Evolutionary conservation across 352 stramenopile genomes (phyloP), one percentile per base, ranked within the genome.

Genomic region (Globisporangium sylvaticum): DNA sequence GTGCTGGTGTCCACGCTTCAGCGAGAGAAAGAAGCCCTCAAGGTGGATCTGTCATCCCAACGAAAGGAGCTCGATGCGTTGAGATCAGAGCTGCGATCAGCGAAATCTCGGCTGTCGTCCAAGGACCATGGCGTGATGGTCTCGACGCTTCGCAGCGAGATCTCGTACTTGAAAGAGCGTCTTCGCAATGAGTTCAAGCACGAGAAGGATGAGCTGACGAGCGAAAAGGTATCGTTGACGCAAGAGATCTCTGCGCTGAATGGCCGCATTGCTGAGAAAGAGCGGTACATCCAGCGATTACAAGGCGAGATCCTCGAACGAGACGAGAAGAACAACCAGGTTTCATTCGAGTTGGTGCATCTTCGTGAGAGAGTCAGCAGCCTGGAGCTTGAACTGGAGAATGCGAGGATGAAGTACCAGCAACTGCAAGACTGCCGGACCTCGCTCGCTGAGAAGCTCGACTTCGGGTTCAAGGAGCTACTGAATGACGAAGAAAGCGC

Each of bases 401-500:
- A 71, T 32, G 76, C 75, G 10, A 70, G 74, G 62, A 39, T 32
- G 2, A 80, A 84, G 64, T 91, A 88, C 63, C 74, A 88, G 65
- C 72, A 92, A 55, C 69, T 92, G 4, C 69, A 88, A 25, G 70
- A 81, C 27, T 84, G 77, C 18, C 74, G 73, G 1, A 78, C 76
- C 0, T 77, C 76, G 15, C 67, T 92, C 1, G 78, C 72, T 9
- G 79, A 90, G 15, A 77, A 90, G 48, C 77, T 92, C 5, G 82
- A 92, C 58, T 75, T 73, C 12, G 84, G 84, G 8, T 91, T 92
- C 46, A 88, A 91, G 57, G 81, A 89, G 50, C 60, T 92, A 4
- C 54, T 92, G 25, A 68, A 87, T 25, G 83, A 92, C 32, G 80
- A 92, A 66, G 72, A 88, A 24, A 83, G 73, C 31, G 82, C 80